Conservation (phyloP, 345 rosid genomes). For the Psidium friedrichsthalianum region DNA sequence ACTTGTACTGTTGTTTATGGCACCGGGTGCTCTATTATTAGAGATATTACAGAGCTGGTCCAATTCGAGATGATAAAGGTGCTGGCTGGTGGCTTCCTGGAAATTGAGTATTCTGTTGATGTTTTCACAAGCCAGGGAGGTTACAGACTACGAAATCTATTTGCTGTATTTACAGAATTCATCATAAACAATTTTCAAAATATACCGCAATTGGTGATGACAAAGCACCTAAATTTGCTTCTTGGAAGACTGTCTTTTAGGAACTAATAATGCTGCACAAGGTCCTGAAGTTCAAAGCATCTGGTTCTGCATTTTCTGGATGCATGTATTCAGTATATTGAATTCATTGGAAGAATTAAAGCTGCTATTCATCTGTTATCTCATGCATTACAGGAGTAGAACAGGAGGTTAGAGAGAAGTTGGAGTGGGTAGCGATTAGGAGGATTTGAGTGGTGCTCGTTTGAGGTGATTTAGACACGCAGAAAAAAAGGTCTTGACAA, state of each 20-base stretch:
- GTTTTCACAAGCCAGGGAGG: neutral
- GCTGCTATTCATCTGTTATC: neutral
- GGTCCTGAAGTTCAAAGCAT: neutral
- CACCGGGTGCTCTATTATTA: neutral
- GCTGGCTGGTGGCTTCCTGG: neutral
- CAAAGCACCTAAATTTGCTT: neutral
- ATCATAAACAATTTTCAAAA: neutral
- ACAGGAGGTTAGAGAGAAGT: neutral
- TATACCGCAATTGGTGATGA: neutral
- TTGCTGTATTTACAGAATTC: neutral
- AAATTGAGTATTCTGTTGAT: neutral
- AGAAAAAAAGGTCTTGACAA: neutral
- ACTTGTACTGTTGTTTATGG: neutral
- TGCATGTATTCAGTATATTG: neutral
- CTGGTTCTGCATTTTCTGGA: neutral
- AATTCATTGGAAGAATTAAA: neutral
- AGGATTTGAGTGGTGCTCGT: neutral
- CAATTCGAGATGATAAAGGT: neutral
- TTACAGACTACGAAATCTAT: neutral
- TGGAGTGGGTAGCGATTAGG: neutral
- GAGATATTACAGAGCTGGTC: neutral
- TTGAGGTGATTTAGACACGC: neutral
- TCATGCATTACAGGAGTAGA: neutral
- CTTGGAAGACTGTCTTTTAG: neutral
- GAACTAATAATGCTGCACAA: neutral